Base-by-base conservation (phyloP, 768 basidiomycete species). In the Trametopsis cervina region DNA sequence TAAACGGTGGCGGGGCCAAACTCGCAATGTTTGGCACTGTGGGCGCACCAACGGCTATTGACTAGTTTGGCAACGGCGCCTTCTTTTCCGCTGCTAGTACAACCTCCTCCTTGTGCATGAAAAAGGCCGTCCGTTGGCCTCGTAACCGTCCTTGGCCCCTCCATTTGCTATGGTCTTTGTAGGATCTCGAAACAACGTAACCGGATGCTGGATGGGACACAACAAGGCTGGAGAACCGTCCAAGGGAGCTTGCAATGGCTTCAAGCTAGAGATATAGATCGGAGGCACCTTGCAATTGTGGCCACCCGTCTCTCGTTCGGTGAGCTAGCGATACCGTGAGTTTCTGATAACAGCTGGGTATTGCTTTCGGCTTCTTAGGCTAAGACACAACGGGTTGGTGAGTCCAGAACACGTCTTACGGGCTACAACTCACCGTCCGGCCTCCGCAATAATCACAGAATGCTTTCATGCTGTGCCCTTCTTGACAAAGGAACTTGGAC, bases 1-100 rank as follows among this genome's bases (percentile, higher is more conserved):
- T 46, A 18, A n/a, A 22, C 7, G 36, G 46, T 33, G 38, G 39
- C 39, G 13, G 39, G n/a, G 17, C 39, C 37, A 40, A 47, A 40
- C 40, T 15, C n/a, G 9, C 17, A 5, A 4, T 47, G 39, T 47
- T 47, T 47, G 46, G 6, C 21, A 11, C 26, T 47, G 46, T 47
- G 40, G 40, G 46, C 46, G 39, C 39, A 20, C 23, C 25, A 23
- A 36, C 24, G n/a, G 15, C 29, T 15, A 15, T 33, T 15, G 29
- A 33, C 29, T 7, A 33, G 15, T 15, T 33, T 7, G 29, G 29
- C 15, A 15, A 33, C 29, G 29, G 29, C 29, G 29, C 29, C 29
- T 33, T 33, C 9, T 33, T 33, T 33, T 7, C 15, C 15, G 15
- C 7, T 33, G 15, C n/a, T n/a, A n/a, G n/a, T n/a, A 33, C 15